Evolutionary conservation across 805 yeast species (phyloP).

Genomic region (Candida rishiriensis): DNA sequence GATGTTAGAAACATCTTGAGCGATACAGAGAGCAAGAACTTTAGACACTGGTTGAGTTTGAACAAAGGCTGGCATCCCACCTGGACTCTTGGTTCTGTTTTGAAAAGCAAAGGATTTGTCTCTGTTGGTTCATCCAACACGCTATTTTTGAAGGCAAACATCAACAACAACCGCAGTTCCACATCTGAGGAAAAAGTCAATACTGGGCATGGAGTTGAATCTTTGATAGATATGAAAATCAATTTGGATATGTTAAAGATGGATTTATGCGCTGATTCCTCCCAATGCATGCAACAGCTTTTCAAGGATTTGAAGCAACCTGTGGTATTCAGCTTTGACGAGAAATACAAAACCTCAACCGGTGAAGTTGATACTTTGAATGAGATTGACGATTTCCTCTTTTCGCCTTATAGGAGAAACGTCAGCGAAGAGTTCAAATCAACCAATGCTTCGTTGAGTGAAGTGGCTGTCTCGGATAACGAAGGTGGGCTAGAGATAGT

Average conservation of each 20-base stretch:
- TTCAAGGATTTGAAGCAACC: slow-evolving; percentile 71
- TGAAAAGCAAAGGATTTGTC: slow-evolving; percentile 46
- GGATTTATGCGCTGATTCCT: slow-evolving; percentile 80
- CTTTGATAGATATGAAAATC: slow-evolving; percentile 41
- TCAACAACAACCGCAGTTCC: slow-evolving; percentile 6
- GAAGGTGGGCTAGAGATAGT: slow-evolving; percentile 19
- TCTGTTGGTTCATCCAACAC: slow-evolving; percentile 44
- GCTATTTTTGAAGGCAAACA: slow-evolving; percentile 30
- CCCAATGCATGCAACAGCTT: slow-evolving; percentile 64
- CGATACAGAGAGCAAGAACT: slow-evolving; percentile 22
- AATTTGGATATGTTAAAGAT: slow-evolving; percentile 44
- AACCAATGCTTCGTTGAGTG: not conserved
- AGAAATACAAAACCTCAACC: slow-evolving; percentile 46
- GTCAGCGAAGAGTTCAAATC: not conserved
- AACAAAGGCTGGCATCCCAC: slow-evolving; percentile 15
- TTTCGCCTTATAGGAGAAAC: slow-evolving; percentile 1
- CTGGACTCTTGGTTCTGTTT: slow-evolving; percentile 40
- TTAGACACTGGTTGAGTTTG: slow-evolving; percentile 21
- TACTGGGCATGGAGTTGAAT: not conserved
- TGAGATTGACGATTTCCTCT: slow-evolving; percentile 36
- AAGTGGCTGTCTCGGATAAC: slow-evolving; percentile 1
- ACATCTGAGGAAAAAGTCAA: slow-evolving; percentile 3
- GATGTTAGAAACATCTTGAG: slow-evolving; percentile 40
- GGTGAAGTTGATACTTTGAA: slow-evolving; percentile 37
- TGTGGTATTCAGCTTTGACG: slow-evolving; percentile 51